Base-by-base conservation (phyloP, 768 basidiomycete genomes). In the Naganishia onofrii region DNA sequence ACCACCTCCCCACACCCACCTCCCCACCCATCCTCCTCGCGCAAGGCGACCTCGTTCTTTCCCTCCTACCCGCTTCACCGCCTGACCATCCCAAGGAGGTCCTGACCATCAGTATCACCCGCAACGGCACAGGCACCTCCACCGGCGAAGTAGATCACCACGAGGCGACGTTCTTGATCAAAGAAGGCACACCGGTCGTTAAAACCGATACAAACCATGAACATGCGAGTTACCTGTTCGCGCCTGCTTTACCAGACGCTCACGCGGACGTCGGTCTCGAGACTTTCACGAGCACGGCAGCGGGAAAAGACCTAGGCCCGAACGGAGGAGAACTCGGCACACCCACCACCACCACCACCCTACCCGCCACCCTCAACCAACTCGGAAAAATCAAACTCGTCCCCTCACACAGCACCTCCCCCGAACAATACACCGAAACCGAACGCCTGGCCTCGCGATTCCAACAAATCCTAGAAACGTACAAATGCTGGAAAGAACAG, bases 401-500 rank as follows among this genome's bases (percentile, higher is more conserved):
- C 2, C 42, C 70, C 10, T 12, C 13, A 19, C 38, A 58, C 1
- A 57, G 55, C 7, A 68, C 60, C 0, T 73, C 63, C 34, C 78
- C 74, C 46, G 73, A 69, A 0, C 75, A 77, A 71, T 79, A 77
- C 76, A 77, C 78, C 36, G 74, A 72, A 28, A 75, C 76, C 5
- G 77, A 80, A 66, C 70, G 74, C 7, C 68, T 76, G 5, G 69
- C 71, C 15, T 34, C n/a, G 2, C 67, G 69, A 64, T 72, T 80
- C 53, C 78, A 80, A 57, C 55, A 58, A 2, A 65, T 55, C 0
- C 67, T 80, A n/a, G 76, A 77, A 56, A 60, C 70, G 9, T 70
- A 78, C 26, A 68, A 72, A 21, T 71, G 77, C n/a, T 80, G 78
- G 78, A 71, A 78, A 34, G 77, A 79, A 51, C 73, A 74, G n/a